Percentiles rank a stretch among this genome's conserved stretches.
These are phyloP conservation scores for Blastobotrys malaysiensis DNA, from an alignment of 1,139 yeast species.

Conservation along the genomic window DNA sequence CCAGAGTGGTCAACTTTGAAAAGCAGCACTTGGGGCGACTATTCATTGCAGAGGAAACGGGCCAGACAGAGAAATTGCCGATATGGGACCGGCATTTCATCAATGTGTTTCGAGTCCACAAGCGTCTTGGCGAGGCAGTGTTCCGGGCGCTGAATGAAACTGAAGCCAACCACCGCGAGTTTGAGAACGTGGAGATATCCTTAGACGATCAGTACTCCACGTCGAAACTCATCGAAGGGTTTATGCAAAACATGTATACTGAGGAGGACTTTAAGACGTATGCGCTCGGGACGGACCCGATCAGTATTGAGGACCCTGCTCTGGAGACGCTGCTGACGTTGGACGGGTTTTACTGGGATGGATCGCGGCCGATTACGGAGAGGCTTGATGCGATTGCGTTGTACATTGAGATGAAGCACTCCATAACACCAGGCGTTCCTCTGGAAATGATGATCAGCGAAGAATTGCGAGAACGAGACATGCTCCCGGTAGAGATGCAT, in stretches of 20 bases:
- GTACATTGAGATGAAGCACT: slow-evolving; percentile 1
- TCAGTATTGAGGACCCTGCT: neutral
- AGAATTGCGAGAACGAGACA: slow-evolving; percentile 4
- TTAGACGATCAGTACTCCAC: neutral
- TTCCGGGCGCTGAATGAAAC: neutral
- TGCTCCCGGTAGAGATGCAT: slow-evolving; percentile 4
- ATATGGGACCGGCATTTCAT: neutral
- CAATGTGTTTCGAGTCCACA: neutral
- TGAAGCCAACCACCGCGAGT: neutral
- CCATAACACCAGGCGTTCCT: neutral
- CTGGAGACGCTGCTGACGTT: slow-evolving; percentile 7
- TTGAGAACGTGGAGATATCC: neutral
- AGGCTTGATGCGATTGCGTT: slow-evolving; percentile 2
- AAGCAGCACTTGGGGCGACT: neutral
- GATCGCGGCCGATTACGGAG: neutral
- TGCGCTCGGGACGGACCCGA: neutral
- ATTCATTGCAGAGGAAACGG: neutral
- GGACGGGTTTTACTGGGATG: slow-evolving; percentile 3
- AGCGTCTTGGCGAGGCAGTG: neutral
- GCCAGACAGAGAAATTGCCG: neutral
- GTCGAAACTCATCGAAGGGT: neutral
- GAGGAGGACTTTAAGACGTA: neutral
- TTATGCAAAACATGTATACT: neutral
- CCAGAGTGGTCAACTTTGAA: neutral
- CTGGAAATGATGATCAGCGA: slow-evolving; percentile 1